Evolutionary conservation across 306 rosid genomes (phyloP), one percentile per base, ranked within the genome.

Genomic region (Betula pendula): DNA sequence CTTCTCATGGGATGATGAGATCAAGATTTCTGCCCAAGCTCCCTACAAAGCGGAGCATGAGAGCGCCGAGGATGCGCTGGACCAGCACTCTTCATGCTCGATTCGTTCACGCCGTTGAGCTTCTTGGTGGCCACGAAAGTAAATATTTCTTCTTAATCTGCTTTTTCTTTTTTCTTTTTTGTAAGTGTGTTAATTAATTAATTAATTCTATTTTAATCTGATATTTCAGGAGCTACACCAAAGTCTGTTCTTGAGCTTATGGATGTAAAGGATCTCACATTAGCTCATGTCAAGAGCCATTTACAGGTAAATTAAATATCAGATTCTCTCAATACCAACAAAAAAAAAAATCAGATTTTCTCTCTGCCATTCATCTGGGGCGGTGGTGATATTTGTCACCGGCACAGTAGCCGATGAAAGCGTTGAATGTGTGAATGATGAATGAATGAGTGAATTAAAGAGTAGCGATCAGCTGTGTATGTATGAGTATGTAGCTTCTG

Each of bases 241-340:
- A 93, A 93, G 84, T 90, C 97, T 71, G 98, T 93, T 70, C 97
- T 93, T 62, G 98, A 93, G 89, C 96, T 93, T 42, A 93, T 93
- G 98, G 97, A 93, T 88, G 98, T 91, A 67, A 93, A 93, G 86
- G 98, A 93, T 90, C 97, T 93, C 72, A 93, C 98, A 59, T 70
- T 93, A 76, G 98, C 98, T 79, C 98, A 93, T 90, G 98, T 93
- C 65, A 93, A 93, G 83, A 93, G 98, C 87, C 98, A 93, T 86
- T 90, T 93, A 70, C 98, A 93, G 98, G 98, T 93, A 84, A 25
- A 53, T 1, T 93, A 84, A 25, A 53, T 1, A 68, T 45, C 14
- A 62, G 22, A 19, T 33, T 19, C 45, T 33, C 31, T 29, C 1
- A n/a, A n/a, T n/a, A n/a, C n/a, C n/a, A n/a, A n/a, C n/a, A n/a